Percentiles rank a stretch among this genome's conserved stretches.
These are phyloP conservation scores for Garcia nutans DNA, from an alignment of 345 rosid genomes.

Conservation along the genomic window DNA sequence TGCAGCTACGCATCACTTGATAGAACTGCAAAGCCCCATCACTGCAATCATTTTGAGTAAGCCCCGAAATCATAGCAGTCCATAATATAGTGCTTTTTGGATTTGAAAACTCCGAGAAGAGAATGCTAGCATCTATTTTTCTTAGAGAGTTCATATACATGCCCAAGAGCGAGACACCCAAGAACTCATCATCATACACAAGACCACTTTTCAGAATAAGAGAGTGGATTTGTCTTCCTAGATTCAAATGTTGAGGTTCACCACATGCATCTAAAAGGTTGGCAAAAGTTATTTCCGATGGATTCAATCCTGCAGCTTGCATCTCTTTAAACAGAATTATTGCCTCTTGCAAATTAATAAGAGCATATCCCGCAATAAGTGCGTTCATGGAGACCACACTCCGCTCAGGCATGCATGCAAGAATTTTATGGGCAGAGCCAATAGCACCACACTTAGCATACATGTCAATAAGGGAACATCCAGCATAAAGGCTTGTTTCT, in stretches of 20 bases:
- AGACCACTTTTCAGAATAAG: conserved; percentile 56
- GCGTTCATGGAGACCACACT: conserved; percentile 83
- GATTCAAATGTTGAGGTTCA: conserved; percentile 44
- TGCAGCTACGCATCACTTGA: conserved; percentile 56
- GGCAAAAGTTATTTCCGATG: conserved; percentile 72
- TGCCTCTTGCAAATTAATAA: conserved; percentile 51
- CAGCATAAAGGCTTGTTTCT: conserved; percentile 71
- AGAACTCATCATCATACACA: conserved; percentile 56
- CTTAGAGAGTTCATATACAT: conserved; percentile 69
- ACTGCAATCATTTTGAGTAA: conserved; percentile 61
- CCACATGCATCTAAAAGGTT: conserved; percentile 79
- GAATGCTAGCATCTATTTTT: conserved; percentile 49
- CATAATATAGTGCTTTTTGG: conserved; percentile 63
- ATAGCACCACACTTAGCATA: conserved; percentile 66
- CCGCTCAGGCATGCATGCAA: conserved; percentile 53
- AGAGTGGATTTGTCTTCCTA: conserved; percentile 75
- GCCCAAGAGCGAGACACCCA: conserved; percentile 68
- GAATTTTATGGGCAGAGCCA: conserved; percentile 44
- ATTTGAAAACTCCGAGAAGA: conserved; percentile 60
- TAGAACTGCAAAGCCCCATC: conserved; percentile 66
- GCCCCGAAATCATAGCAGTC: conserved; percentile 88
- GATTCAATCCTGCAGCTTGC: conserved; percentile 53
- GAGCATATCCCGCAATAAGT: conserved; percentile 73
- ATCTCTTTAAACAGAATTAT: conserved; percentile 55
- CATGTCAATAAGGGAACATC: conserved; percentile 91